These are phyloP conservation scores for peach (Prunus persica) DNA, from an alignment of 306 rosid species.

Conservation along the genomic window Prunus_persica_NCBIv2 NC_034012.1:86001-86500, in stretches of 20 bases:
- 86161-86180: too few species aligned
- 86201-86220: too few species aligned
- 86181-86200: too few species aligned
- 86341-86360: slow-evolving; percentile 5
- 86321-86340: slow-evolving; percentile 25
- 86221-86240: too few species aligned
- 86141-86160: rapidly evolving
- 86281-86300: not conserved
- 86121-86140: too few species aligned
- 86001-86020: too few species aligned
- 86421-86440: slow-evolving; percentile 24
- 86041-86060: too few species aligned
- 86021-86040: too few species aligned
- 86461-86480: slow-evolving; percentile 44
- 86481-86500: slow-evolving; percentile 44
- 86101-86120: too few species aligned
- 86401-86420: slow-evolving; percentile 14
- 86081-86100: too few species aligned
- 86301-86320: not conserved
- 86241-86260: too few species aligned
- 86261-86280: too few species aligned
- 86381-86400: not conserved
- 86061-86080: rapidly evolving
- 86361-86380: not conserved
- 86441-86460: slow-evolving; percentile 23